These are phyloP conservation scores for Klebsormidium nitens DNA, from an alignment of 139 green algal genomes.

Conservation along the genomic window DNA sequence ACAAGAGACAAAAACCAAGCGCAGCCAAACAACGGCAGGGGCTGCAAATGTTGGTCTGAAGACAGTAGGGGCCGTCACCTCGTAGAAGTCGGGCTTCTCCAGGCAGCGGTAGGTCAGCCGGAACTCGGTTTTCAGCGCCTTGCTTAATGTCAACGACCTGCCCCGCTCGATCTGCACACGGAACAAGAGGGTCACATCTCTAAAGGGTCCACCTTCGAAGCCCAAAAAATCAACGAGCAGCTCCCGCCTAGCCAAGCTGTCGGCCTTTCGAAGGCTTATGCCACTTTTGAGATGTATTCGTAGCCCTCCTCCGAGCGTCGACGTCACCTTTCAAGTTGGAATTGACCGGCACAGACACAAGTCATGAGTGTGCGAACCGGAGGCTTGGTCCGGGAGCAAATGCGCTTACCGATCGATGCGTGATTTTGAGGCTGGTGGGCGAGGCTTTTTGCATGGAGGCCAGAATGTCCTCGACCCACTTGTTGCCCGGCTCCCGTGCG, in stretches of 20 bases:
- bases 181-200: neutral
- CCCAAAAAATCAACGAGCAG: neutral
- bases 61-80: slow-evolving; percentile 2
- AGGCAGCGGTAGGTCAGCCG: slow-evolving; percentile 7
- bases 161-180: neutral
- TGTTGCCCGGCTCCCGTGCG: too few relatives aligned
- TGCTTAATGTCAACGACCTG: slow-evolving; percentile 2
- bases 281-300: too few relatives aligned
- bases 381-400: neutral
- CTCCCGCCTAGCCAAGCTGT: neutral
- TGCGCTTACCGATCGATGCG: slow-evolving; percentile 11
- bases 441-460: slow-evolving; percentile 4
- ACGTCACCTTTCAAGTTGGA: too few relatives aligned
- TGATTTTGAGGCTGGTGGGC: slow-evolving; percentile 30
- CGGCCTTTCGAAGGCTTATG: too few relatives aligned
- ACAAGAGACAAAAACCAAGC: slow-evolving; percentile 1
- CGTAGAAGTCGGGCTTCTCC: slow-evolving; percentile 16
- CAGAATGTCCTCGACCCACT: slow-evolving; percentile 15
- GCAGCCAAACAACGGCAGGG: neutral
- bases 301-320: too few relatives aligned
- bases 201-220: neutral
- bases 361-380: neutral
- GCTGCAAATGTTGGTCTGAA: neutral
- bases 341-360: too few relatives aligned
- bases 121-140: slow-evolving; percentile 21